Evolutionary conservation across 2,329 filamentous ascomycete species (phyloP).

Genomic region (Stachybotrys elegans): DNA sequence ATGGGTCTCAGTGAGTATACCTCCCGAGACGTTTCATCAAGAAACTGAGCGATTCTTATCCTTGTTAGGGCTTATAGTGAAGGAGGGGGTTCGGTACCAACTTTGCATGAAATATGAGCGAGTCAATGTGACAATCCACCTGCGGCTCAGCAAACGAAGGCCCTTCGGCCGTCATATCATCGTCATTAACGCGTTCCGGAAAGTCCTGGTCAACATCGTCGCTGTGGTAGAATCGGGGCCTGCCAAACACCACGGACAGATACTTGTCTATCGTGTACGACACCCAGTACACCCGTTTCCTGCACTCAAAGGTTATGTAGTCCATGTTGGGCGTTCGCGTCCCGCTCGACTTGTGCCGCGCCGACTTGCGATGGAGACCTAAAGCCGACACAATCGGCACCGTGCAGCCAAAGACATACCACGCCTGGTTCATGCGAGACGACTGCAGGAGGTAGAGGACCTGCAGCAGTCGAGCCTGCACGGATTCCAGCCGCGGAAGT

Average conservation of each 20-base stretch:
- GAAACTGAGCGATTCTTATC: conserved; percentile 27
- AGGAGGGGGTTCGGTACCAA: neutral
- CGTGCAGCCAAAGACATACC: conserved; percentile 17
- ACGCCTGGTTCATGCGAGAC: conserved; percentile 17
- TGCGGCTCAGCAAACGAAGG: conserved; percentile 19
- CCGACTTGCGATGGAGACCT: conserved; percentile 13
- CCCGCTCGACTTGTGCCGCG: conserved; percentile 3
- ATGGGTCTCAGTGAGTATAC: conserved; percentile 31
- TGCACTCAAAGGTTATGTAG: conserved; percentile 42
- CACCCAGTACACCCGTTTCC: conserved; percentile 55
- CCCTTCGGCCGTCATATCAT: conserved; percentile 43
- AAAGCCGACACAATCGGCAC: conserved; percentile 14
- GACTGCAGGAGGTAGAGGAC: conserved; percentile 17
- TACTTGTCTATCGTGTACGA: conserved; percentile 59
- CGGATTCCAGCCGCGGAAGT: conserved; percentile 17
- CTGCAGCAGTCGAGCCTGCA: conserved; percentile 13
- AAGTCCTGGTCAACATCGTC: conserved; percentile 58
- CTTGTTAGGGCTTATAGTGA: neutral
- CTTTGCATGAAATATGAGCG: conserved; percentile 38
- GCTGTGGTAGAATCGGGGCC: conserved; percentile 55
- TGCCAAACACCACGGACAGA: conserved; percentile 55
- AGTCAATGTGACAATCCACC: conserved; percentile 42
- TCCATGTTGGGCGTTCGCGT: conserved; percentile 17
- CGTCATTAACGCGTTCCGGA: conserved; percentile 49
- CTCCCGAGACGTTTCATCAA: conserved; percentile 28